Evolutionary conservation across 2,329 filamentous ascomycete genomes (phyloP), one percentile per base, ranked within the genome.

Genomic region (Clonostachys solani): DNA sequence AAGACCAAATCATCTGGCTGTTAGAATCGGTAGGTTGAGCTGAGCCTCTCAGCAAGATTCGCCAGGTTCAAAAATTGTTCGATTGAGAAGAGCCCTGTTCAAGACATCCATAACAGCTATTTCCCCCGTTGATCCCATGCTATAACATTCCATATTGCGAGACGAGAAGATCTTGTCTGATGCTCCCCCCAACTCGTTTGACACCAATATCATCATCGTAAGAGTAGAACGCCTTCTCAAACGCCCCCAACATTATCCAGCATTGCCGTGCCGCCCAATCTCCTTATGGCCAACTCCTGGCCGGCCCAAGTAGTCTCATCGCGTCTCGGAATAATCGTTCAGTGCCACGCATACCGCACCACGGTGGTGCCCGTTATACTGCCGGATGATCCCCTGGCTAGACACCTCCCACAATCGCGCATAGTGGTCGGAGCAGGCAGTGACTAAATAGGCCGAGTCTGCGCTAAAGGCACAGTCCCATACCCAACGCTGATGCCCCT

Each of bases 381-480:
- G 92, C 42, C 92, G 79, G 57, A 96, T 96, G 54, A 96, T 92
- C 59, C 85, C 86, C 66, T 95, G 90, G 55, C 86, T 91, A 53
- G 79, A 74, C 53, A 96, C 73, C 72, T 96, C 92, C 92, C 92
- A 96, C 48, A 96, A 71, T 16, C 92, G 79, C 3, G 92, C 92
- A 62, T 95, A 96, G 65, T 96, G 92, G 63, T 96, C 92, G 40
- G 87, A 92, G 63, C 90, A 96, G 6, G 92, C 91, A 1, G 92
- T 96, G 12, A 96, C 92, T 7, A 96, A 75, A 60, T 96, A 96
- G 1, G 92, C 92, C 34, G 86, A 92, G 64, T 96, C 92, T 23
- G 92, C 92, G 51, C 87, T 92, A 68, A 96, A 96, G 1, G 92
- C 92, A 60, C 92, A 96, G 65, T 96, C 92, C 92, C 92, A 96